Conservation (phyloP, 331 rosid species). For the Stylosanthes scabra region DNA sequence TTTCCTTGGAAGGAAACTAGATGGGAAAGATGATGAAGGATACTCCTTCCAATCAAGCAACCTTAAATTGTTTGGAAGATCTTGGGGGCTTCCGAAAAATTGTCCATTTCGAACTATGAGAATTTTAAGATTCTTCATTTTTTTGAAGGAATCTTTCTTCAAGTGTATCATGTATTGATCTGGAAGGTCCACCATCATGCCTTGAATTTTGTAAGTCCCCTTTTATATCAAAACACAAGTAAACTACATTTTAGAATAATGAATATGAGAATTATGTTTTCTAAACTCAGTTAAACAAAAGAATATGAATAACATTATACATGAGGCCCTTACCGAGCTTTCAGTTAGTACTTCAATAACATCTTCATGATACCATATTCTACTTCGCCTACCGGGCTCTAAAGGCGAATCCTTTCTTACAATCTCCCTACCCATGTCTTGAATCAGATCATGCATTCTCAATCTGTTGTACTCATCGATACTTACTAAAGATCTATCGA, state of each 20-base stretch:
- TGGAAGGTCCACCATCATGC: conserved; percentile 49
- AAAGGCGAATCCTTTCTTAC: conserved; percentile 41
- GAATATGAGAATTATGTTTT: background rate
- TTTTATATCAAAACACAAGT: conserved; percentile 2
- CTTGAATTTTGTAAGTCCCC: conserved; percentile 45
- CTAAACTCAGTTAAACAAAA: background rate
- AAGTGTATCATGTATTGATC: conserved; percentile 42
- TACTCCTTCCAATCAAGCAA: conserved; percentile 52
- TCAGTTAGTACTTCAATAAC: conserved; percentile 42
- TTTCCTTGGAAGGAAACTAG: conserved; percentile 44
- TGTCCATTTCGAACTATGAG: conserved; percentile 42
- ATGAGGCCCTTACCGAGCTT: conserved; percentile 36
- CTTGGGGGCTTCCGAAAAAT: conserved; percentile 40
- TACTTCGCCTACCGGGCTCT: conserved; percentile 47
- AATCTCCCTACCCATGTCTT: conserved; percentile 60
- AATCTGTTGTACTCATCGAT: conserved; percentile 35
- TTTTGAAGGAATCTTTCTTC: conserved; percentile 37
- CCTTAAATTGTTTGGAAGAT: conserved; percentile 55
- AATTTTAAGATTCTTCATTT: conserved; percentile 41
- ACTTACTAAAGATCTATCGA: conserved; percentile 50
- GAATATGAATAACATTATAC: background rate
- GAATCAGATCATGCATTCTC: conserved; percentile 58
- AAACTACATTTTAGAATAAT: conserved; percentile 2
- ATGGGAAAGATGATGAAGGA: conserved; percentile 50
- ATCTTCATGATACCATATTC: conserved; percentile 57